Base-by-base conservation (phyloP, 2,329 filamentous ascomycete genomes). In the Penicillium sp. region DNA sequence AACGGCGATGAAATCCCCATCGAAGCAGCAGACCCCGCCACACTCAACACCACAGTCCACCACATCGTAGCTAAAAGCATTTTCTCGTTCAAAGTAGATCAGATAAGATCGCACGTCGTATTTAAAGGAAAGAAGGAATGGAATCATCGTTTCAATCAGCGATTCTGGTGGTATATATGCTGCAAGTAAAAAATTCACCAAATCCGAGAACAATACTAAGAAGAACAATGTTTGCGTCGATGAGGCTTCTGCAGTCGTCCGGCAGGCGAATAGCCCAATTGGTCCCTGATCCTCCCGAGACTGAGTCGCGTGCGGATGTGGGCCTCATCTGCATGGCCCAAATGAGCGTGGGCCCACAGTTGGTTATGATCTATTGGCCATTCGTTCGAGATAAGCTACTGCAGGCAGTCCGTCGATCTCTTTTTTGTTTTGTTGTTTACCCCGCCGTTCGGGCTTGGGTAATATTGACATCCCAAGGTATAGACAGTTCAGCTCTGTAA, bases 171-270 rank as follows among this genome's bases (percentile, higher is more conserved):
- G 44, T 54, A 54, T 54, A 54, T 48, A 48, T 39, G 52, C 16
- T 51, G 8, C n/a, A 14, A n/a, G 19, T 47, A 3, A 31, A 3
- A 46, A 55, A 44, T 44, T 52, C 49, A 51, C 25, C 49, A 51
- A 21, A 8, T 35, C 52, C 52, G 35, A 37, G 48, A 50, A 50
- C 48, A 50, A 50, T 50, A 50, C 33, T 29, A 50, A 42, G 37
- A 21, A 35, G 46, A 45, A 55, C 53, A 55, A 55, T 55, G 53
- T n/a, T 55, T 55, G 45, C 53, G 45, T 49, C 45, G n/a, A 50
- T 31, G 42, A 46, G 29, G 26, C 37, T 29, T 31, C 27, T 37
- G 42, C 43, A 53, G 50, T 19, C 27, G 13, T 25, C 35, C 49
- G 23, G 14, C 45, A 47, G 45, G 27, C 26, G 45, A 10, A 13